A percentile compares a stretch with the other conserved stretches of the same genome.
phyloP scores from a whole-genome alignment of 768 basidiomycete genomes.

The Panaeolus cyanescens region DNA sequence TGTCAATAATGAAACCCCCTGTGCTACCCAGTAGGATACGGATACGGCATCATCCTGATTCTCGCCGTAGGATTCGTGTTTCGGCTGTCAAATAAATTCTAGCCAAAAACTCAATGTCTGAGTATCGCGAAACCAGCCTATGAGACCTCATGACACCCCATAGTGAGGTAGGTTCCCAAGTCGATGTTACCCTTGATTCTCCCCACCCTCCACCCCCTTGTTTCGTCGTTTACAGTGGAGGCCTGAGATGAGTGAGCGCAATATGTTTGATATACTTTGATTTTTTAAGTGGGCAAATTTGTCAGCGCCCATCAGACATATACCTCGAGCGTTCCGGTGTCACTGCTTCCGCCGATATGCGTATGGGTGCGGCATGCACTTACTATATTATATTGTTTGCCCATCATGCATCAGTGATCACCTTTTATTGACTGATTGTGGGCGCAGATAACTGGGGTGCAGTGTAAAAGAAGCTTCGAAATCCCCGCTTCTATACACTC shows the following conservation, averaged over 20 bases:
- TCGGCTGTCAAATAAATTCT: not conserved
- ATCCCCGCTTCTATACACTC: too few relatives aligned
- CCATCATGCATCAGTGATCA: too few relatives aligned
- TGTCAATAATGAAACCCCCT: not conserved
- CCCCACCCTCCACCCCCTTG: not conserved
- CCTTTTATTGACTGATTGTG: not conserved
- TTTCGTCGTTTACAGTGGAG: not conserved
- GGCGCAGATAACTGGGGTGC: too few relatives aligned
- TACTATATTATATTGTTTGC: too few relatives aligned
- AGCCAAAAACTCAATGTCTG: not conserved
- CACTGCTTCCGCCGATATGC: not conserved
- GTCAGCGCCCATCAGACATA: not conserved
- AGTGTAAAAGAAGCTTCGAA: too few relatives aligned
- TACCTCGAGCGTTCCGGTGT: not conserved
- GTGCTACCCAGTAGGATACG: too few relatives aligned
- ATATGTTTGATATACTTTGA: not conserved
- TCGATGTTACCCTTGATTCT: not conserved
- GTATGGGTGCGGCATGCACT: not conserved
- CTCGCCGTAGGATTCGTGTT: not conserved
- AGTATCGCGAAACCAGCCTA: not conserved
- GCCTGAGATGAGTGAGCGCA: not conserved
- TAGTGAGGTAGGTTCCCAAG: not conserved
- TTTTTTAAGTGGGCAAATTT: not conserved
- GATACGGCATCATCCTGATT: not conserved
- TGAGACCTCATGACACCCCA: not conserved